These are phyloP conservation scores for Fusarium sp. DNA, from an alignment of 2,329 filamentous ascomycete species.

Conservation along the genomic window DNA sequence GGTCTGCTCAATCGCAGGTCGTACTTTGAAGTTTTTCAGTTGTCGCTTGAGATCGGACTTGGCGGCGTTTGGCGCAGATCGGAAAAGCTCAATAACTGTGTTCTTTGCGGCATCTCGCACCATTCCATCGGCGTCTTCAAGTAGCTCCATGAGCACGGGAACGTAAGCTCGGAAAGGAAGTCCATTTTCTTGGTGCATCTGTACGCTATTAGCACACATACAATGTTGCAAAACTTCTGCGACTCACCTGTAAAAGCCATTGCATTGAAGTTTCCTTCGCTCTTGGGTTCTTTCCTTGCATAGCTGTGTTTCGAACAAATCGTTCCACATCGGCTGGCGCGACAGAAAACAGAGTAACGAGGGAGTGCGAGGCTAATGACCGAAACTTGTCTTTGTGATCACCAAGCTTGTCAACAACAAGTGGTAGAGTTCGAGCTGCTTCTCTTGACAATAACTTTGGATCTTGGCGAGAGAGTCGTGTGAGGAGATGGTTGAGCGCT, in stretches of 20 bases:
- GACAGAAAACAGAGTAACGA: slow-evolving; percentile 80
- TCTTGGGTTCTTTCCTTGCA: slow-evolving; percentile 82
- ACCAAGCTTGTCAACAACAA: slow-evolving; percentile 86
- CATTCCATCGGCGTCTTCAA: slow-evolving; percentile 90
- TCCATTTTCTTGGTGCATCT: slow-evolving; percentile 85
- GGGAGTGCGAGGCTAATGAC: slow-evolving; percentile 76
- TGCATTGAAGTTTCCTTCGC: slow-evolving; percentile 87
- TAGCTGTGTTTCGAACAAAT: slow-evolving; percentile 79
- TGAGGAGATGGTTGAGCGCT: slow-evolving; percentile 86
- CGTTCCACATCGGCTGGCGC: slow-evolving; percentile 81
- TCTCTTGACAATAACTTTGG: slow-evolving; percentile 78
- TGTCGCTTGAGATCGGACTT: slow-evolving; percentile 92
- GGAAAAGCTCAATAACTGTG: slow-evolving; percentile 88
- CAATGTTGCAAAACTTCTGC: background rate
- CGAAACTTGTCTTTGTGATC: slow-evolving; percentile 90
- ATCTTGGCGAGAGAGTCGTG: slow-evolving; percentile 86
- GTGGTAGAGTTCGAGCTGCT: slow-evolving; percentile 75
- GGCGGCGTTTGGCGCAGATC: slow-evolving; percentile 81
- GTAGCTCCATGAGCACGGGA: slow-evolving; percentile 81
- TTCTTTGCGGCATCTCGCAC: slow-evolving; percentile 87
- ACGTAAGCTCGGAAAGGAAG: slow-evolving; percentile 88
- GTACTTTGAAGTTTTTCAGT: slow-evolving; percentile 84
- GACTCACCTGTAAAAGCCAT: slow-evolving; percentile 80
- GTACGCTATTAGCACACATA: slow-evolving; percentile 29
- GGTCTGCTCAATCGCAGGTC: slow-evolving; percentile 84